Evolutionary conservation across 345 rosid species (phyloP), one percentile per base, ranked within the genome.

Genomic region (Brassica carinata): DNA sequence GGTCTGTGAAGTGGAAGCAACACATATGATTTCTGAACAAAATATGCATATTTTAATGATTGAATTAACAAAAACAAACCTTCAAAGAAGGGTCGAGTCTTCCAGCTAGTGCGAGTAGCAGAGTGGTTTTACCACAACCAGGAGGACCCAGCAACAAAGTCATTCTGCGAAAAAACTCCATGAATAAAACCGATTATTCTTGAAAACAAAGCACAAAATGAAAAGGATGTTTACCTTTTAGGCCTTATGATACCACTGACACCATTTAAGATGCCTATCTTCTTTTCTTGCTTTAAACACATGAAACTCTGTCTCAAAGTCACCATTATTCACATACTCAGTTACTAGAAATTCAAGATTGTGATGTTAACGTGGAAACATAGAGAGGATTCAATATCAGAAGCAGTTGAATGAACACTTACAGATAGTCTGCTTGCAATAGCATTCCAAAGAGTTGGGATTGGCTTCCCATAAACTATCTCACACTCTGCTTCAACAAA

Each of bases 211-310:
- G 2, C 65, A 64, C 2, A 38, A 55, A 0, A 17, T 1, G 5
- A 30, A 0, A 17, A 2, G 9, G 17, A 70, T 11, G 53, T 62
- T 15, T 19, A 79, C 83, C 83, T 79, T 79, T 17, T 61, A 23
- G 68, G 94, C 66, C 85, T 87, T 76, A 91, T 71, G 83, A 89
- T 80, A 45, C 98, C 93, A 13, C 86, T 88, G 64, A 87, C 89
- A 55, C 88, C 87, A n/a, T 86, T 83, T 31, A 93, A 85, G 74
- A 93, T 86, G 69, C 66, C 79, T 36, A 87, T 79, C 81, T 74
- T 87, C 34, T 81, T 76, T 71, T 45, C 84, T 38, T 75, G 48
- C 34, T 79, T 79, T 38, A 58, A 65, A 55, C 67, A 72, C 61
- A 55, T 72, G n/a, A 72, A 7, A 36, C 26, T 57, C 86, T 68